These are phyloP conservation scores for Hysterangium stoloniferum DNA, from an alignment of 768 basidiomycete genomes.

Conservation along the genomic window DNA sequence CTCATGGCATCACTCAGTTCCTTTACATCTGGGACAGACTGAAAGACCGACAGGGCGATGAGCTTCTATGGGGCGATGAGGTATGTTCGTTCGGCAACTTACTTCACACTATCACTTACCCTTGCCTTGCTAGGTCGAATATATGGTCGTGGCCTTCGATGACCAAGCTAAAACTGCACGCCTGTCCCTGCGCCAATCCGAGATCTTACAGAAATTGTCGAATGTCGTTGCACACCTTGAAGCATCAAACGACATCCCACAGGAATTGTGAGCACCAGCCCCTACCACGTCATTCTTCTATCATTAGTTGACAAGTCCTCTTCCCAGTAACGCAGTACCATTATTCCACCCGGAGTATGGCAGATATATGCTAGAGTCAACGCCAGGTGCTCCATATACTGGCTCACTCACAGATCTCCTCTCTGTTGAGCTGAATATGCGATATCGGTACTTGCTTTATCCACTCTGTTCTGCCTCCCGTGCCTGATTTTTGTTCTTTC, in stretches of 20 bases:
- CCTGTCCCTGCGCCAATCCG: constrained; percentile 89
- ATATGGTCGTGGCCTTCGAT: constrained; percentile 89
- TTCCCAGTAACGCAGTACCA: constrained; percentile 60
- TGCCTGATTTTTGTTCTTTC: neutral
- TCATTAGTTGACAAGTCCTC: constrained; percentile 3
- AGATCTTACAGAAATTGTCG: constrained; percentile 78
- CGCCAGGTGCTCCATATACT: constrained; percentile 91
- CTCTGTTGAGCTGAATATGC: constrained; percentile 91
- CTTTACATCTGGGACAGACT: constrained; percentile 87
- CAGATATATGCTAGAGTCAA: constrained; percentile 97
- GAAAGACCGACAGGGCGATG: constrained; percentile 87
- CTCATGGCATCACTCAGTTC: constrained; percentile 93
- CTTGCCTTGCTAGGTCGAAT: constrained; percentile 64
- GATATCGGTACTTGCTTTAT: constrained; percentile 56
- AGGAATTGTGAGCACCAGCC: neutral
- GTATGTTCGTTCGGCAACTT: constrained; percentile 33
- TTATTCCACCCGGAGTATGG: constrained; percentile 98
- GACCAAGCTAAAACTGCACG: constrained; percentile 70
- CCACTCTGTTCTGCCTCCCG: neutral
- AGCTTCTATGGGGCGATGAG: constrained; percentile 98
- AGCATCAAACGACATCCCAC: constrained; percentile 30
- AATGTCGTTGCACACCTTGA: constrained; percentile 62
- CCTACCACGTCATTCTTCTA: too few species aligned
- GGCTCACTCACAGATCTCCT: constrained; percentile 81
- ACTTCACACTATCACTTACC: constrained; percentile 4